Conservation (phyloP, 1,284 basidiomycete genomes). For the Melampsora larici-populina region DNA sequence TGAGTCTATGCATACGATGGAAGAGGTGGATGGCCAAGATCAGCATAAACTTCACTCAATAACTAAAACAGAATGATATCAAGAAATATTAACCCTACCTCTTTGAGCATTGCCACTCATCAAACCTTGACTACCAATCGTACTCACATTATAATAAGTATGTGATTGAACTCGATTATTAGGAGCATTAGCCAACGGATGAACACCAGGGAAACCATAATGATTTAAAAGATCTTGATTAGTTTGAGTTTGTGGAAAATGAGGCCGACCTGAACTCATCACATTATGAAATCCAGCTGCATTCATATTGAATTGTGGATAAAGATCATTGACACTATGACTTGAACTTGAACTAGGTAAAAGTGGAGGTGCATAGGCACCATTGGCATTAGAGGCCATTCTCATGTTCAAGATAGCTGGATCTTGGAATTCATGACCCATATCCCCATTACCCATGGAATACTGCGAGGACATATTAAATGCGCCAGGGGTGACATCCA, state of each 20-base stretch:
- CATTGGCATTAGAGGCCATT: slow-evolving; percentile 13
- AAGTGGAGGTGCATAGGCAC: not conserved
- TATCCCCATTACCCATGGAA: not conserved
- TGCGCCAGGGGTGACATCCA: slow-evolving; percentile 6
- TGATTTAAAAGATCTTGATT: slow-evolving; percentile 3
- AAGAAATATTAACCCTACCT: not conserved
- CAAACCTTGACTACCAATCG: not conserved
- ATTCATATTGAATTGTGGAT: slow-evolving; percentile 19
- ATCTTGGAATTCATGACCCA: slow-evolving; percentile 30
- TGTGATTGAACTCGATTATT: not conserved
- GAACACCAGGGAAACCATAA: slow-evolving; percentile 1
- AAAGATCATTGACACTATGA: slow-evolving; percentile 19
- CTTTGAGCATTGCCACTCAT: slow-evolving; percentile 2
- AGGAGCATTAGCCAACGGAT: not conserved
- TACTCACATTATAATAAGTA: not conserved
- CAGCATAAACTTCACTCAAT: not conserved
- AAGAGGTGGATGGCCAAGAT: no score
- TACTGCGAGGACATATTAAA: slow-evolving; percentile 8
- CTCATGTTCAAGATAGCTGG: slow-evolving; percentile 40
- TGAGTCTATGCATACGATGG: not conserved
- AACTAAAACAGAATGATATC: not conserved
- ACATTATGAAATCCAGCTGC: slow-evolving; percentile 9
- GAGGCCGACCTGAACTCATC: not conserved
- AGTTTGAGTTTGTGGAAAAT: not conserved
- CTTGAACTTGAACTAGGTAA: not conserved